Conservation (phyloP, 768 basidiomycete genomes). For the Tubosaeta brunneosetosa region DNA sequence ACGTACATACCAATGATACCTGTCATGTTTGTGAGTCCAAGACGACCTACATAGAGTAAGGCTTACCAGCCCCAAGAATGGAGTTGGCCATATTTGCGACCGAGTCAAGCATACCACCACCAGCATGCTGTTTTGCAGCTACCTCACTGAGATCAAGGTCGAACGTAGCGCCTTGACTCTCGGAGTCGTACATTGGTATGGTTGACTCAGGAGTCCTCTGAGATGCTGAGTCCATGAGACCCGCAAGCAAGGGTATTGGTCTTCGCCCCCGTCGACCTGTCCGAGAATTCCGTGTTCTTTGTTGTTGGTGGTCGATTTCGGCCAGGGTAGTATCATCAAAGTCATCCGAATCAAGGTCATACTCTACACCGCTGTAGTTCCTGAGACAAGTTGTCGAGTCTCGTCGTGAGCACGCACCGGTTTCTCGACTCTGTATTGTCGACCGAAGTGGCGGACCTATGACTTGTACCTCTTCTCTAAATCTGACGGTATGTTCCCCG, state of each 20-base stretch:
- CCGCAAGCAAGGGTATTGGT: slow-evolving; percentile 72
- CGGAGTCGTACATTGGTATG: slow-evolving; percentile 41
- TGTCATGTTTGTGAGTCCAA: slow-evolving; percentile 27
- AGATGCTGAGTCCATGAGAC: slow-evolving; percentile 61
- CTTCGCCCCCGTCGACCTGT: slow-evolving; percentile 49
- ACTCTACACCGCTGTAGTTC: slow-evolving; percentile 47
- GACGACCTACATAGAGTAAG: slow-evolving; percentile 1
- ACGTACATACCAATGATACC: slow-evolving; percentile 65
- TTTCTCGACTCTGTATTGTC: slow-evolving; percentile 71
- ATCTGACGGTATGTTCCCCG: slow-evolving; percentile 51
- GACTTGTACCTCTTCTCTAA: slow-evolving; percentile 65
- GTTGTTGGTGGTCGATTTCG: slow-evolving; percentile 30
- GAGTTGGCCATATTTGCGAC: slow-evolving; percentile 95
- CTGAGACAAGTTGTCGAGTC: slow-evolving; percentile 7
- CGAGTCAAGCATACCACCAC: slow-evolving; percentile 74
- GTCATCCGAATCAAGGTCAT: slow-evolving; percentile 80
- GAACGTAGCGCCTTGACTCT: slow-evolving; percentile 27
- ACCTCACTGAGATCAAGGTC: slow-evolving; percentile 62
- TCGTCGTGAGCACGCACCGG: slow-evolving; percentile 55
- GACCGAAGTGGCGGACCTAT: slow-evolving; percentile 68
- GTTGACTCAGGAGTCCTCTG: slow-evolving; percentile 56
- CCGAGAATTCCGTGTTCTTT: slow-evolving; percentile 19
- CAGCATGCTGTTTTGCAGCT: slow-evolving; percentile 57
- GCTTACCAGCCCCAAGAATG: slow-evolving; percentile 84
- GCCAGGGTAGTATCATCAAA: slow-evolving; percentile 50